Percentiles rank a stretch among this genome's conserved stretches.
phyloP scores from a whole-genome alignment of 2,329 filamentous ascomycete genomes.

The Fusarium albidum region DNA sequence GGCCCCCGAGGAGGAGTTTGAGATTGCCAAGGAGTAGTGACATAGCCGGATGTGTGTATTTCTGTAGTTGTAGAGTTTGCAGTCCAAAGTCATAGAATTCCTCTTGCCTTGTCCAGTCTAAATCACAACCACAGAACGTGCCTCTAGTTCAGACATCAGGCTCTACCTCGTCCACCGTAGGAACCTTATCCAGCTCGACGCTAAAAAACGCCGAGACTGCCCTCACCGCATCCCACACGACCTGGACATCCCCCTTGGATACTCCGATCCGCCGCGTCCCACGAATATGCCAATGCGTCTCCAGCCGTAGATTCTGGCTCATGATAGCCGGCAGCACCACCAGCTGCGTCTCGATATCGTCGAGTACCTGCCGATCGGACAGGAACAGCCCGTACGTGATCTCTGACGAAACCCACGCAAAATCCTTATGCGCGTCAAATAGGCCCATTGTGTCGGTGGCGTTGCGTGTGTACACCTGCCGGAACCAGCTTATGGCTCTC shows the following conservation, averaged over 20 bases:
- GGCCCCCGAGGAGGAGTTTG: too few relatives aligned
- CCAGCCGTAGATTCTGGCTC: constrained; percentile 62
- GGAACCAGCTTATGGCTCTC: constrained; percentile 63
- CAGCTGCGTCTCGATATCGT: constrained; percentile 62
- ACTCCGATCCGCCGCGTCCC: constrained; percentile 41
- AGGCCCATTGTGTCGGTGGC: constrained; percentile 44
- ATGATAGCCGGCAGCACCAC: constrained; percentile 63
- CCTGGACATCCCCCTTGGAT: constrained; percentile 37
- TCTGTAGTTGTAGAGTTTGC: too few relatives aligned
- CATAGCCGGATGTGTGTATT: too few relatives aligned
- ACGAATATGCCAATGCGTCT: constrained; percentile 62
- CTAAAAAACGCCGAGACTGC: constrained; percentile 39
- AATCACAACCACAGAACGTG: too few relatives aligned
- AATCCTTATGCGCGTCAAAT: constrained; percentile 49
- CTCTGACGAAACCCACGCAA: constrained; percentile 59
- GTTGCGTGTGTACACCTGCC: constrained; percentile 64
- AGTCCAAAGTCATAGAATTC: too few relatives aligned
- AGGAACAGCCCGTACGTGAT: constrained; percentile 68
- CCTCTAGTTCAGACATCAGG: constrained; percentile 38
- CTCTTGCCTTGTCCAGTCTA: too few relatives aligned
- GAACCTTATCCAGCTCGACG: constrained; percentile 34
- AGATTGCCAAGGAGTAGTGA: too few relatives aligned
- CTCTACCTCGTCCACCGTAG: constrained; percentile 42
- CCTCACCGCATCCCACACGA: constrained; percentile 38
- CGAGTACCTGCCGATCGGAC: constrained; percentile 62